Conservation (phyloP, 192 early-diverging fungal genomes). For the Dimargaris xerosporica region DNA sequence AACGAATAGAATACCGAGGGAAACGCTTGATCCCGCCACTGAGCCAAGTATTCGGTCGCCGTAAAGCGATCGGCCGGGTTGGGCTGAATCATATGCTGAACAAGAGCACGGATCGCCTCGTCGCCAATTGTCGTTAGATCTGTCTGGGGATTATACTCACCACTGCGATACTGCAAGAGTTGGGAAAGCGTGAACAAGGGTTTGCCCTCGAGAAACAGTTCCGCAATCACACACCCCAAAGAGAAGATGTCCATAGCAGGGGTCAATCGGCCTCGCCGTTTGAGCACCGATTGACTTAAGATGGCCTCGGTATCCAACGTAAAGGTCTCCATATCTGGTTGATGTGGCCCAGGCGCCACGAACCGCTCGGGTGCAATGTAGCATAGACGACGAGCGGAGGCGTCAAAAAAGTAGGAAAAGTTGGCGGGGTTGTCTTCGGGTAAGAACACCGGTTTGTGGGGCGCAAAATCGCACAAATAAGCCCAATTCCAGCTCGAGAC, state of each 20-base stretch:
- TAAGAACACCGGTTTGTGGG: slow-evolving; percentile 81
- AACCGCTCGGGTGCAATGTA: slow-evolving; percentile 95
- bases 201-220: slow-evolving; percentile 85
- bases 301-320: slow-evolving; percentile 6
- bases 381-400: slow-evolving; percentile 72
- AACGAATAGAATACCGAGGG: slow-evolving; percentile 44
- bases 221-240: slow-evolving; percentile 79
- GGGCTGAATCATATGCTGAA: slow-evolving; percentile 78
- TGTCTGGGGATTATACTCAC: slow-evolving; percentile 51
- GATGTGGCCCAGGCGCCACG: slow-evolving; percentile 39
- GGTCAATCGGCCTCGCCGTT: slow-evolving; percentile 29
- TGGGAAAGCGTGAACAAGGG: slow-evolving; percentile 85
- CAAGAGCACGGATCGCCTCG: slow-evolving; percentile 51
- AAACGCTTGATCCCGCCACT: slow-evolving; percentile 37
- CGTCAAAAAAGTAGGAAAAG: slow-evolving; percentile 95
- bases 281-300: slow-evolving; percentile 1
- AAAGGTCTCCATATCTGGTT: slow-evolving; percentile 30
- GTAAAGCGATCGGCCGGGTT: slow-evolving; percentile 56
- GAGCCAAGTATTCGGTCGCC: slow-evolving; percentile 58
- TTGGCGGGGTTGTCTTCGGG: slow-evolving; percentile 94
- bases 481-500: slow-evolving; percentile 95
- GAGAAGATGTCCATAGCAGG: slow-evolving; percentile 93
- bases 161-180: slow-evolving; percentile 72
- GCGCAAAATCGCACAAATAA: slow-evolving; percentile 77
- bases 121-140: slow-evolving; percentile 76